Evolutionary conservation across 805 yeast species (phyloP).

Genomic region (Kodamaea neixiangensis): DNA sequence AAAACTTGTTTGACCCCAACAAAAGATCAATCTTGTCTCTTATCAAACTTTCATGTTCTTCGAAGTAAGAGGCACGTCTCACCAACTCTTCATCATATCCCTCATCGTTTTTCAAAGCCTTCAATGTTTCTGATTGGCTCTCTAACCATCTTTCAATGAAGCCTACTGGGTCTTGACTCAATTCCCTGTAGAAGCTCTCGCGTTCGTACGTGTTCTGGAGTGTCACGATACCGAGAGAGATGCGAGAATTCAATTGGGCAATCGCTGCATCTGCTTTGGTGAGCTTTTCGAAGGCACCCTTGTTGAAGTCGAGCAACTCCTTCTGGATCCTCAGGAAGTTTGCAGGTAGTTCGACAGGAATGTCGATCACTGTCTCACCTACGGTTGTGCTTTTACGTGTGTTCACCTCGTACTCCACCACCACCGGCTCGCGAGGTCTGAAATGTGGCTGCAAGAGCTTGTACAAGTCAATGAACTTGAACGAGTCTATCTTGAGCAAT

Average conservation of each 20-base stretch:
- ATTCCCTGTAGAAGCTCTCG: conserved; percentile 73
- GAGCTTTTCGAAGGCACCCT: conserved; percentile 43
- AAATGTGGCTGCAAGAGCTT: conserved; percentile 68
- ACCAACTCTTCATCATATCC: conserved; percentile 87
- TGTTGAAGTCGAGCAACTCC: conserved; percentile 38
- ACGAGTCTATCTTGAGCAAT: conserved; percentile 51
- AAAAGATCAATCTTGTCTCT: conserved; percentile 78
- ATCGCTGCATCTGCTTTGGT: conserved; percentile 46
- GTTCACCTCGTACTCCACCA: conserved; percentile 69
- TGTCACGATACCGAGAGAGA: conserved; percentile 52
- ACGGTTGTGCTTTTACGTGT: conserved; percentile 77
- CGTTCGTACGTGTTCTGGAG: conserved; percentile 60
- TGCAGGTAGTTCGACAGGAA: conserved; percentile 48
- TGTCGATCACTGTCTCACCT: conserved; percentile 79
- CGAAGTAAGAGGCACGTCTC: conserved; percentile 76
- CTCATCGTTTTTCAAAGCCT: conserved; percentile 85
- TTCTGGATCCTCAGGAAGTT: conserved; percentile 37
- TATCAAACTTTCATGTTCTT: conserved; percentile 65
- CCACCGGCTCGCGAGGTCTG: conserved; percentile 80
- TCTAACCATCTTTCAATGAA: conserved; percentile 74
- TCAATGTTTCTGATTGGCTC: conserved; percentile 81
- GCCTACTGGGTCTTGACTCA: conserved; percentile 74
- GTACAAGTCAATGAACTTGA: conserved; percentile 71
- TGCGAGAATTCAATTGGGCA: conserved; percentile 43
- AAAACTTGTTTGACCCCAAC: conserved; percentile 56